Evolutionary conservation across 352 stramenopile genomes (phyloP).

Genomic region (Phytophthora tentaculata): DNA sequence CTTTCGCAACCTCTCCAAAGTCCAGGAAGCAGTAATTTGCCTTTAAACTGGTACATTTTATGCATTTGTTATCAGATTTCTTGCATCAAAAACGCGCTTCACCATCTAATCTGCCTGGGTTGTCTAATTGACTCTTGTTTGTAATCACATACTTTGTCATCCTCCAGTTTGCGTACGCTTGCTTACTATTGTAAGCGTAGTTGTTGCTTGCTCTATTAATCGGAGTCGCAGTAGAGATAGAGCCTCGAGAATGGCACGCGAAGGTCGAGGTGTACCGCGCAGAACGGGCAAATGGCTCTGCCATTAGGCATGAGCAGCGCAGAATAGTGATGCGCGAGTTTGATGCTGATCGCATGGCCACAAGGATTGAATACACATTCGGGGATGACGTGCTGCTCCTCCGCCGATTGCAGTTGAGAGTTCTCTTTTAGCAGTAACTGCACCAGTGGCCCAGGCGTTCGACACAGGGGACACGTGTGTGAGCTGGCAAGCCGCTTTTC

Average conservation of each 20-base stretch:
- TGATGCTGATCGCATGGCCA: slow-evolving; percentile 76
- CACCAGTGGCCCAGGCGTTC: slow-evolving; percentile 66
- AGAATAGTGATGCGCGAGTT: slow-evolving; percentile 68
- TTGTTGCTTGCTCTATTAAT: slow-evolving; percentile 29
- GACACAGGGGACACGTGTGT: slow-evolving; percentile 72
- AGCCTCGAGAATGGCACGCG: slow-evolving; percentile 73
- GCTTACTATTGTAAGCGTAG: neutral
- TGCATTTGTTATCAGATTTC: neutral
- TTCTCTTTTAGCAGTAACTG: slow-evolving; percentile 79
- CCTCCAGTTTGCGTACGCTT: neutral
- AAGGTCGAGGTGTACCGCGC: slow-evolving; percentile 71
- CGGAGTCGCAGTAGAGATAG: slow-evolving; percentile 74
- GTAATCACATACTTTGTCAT: neutral
- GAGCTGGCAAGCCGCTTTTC: slow-evolving; percentile 68
- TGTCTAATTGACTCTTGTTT: too few species aligned
- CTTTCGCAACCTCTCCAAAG: slow-evolving; percentile 27
- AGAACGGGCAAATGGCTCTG: slow-evolving; percentile 82
- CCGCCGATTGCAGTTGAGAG: slow-evolving; percentile 64
- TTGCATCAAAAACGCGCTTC: too few species aligned
- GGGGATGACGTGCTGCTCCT: slow-evolving; percentile 65
- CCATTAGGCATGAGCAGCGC: slow-evolving; percentile 76
- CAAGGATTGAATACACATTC: slow-evolving; percentile 87
- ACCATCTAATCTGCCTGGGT: too few species aligned
- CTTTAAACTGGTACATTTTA: too few species aligned
- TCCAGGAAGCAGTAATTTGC: slow-evolving; percentile 23